A percentile compares a stretch with the other conserved stretches of the same genome.
Evolutionary conservation across 495 filamentous ascomycete species (phyloP).

Genomic region (Mytilinidion resinicola): DNA sequence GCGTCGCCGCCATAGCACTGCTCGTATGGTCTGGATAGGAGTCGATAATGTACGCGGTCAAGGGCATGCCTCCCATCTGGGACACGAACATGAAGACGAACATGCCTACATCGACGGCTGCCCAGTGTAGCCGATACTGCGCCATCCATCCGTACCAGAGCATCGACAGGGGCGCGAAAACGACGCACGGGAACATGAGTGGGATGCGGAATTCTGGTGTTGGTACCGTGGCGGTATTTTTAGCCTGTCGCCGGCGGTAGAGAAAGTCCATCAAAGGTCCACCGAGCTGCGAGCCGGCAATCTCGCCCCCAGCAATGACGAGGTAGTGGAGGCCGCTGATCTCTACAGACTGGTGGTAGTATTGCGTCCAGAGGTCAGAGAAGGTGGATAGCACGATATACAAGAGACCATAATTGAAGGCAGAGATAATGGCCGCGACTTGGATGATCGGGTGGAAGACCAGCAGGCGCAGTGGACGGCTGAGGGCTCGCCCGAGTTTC

Average conservation of each 20-base stretch:
- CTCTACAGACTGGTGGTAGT: slow-evolving; percentile 13
- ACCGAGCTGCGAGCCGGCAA: slow-evolving; percentile 15
- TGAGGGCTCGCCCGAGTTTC: background rate
- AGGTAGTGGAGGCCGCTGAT: slow-evolving; percentile 27
- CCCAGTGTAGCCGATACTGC: slow-evolving; percentile 35
- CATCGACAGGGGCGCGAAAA: slow-evolving; percentile 29
- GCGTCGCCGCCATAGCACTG: slow-evolving; percentile 32
- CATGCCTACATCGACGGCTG: slow-evolving; percentile 35
- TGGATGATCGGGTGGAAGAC: slow-evolving; percentile 37
- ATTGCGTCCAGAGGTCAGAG: slow-evolving; percentile 19
- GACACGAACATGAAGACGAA: slow-evolving; percentile 29
- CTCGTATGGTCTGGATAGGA: slow-evolving; percentile 32
- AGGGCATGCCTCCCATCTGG: slow-evolving; percentile 22
- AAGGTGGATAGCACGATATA: slow-evolving; percentile 37
- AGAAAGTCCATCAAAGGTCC: slow-evolving; percentile 17
- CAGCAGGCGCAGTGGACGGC: slow-evolving; percentile 29
- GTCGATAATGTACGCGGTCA: slow-evolving; percentile 37
- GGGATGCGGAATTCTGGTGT: slow-evolving; percentile 35
- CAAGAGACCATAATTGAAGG: slow-evolving; percentile 34
- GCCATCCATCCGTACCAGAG: slow-evolving; percentile 39
- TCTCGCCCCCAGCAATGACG: slow-evolving; percentile 13
- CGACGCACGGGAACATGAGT: slow-evolving; percentile 25
- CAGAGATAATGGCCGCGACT: slow-evolving; percentile 23
- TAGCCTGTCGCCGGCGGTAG: slow-evolving; percentile 4
- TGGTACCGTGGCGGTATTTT: background rate